Evolutionary conservation across 2,329 filamentous ascomycete genomes (phyloP), one percentile per base, ranked within the genome.

Genomic region (Cladosporium velox): DNA sequence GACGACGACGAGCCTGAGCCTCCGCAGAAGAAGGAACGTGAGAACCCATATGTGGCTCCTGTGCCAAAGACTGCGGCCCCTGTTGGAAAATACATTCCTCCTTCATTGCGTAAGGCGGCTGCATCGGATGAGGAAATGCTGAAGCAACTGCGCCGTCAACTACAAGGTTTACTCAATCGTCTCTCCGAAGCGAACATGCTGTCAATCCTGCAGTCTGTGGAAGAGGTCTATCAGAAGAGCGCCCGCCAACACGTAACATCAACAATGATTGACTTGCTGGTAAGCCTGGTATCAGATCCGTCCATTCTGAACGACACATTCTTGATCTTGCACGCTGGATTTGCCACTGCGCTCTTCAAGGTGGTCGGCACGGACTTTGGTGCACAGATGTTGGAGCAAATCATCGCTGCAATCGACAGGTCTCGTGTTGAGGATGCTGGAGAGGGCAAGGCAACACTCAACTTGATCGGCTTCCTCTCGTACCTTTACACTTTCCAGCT

Each of bases 401-500:
- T 94, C 7, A 90, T 96, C 18, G 86, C 90, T 57, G 86, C 88
- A 10, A 92, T 98, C 74, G 88, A 90, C 68, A 82, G 84, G 21
- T 66, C 70, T 60, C 72, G 72, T 30, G 47, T 35, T 18, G 79
- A 79, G 57, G 66, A 71, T 5, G 32, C 34, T 24, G 73, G 76
- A 5, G 77, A 77, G 35, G 79, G 79, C 49, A 93, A 93, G 75
- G 85, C 89, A 65, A 83, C 86, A 1, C 85, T 89, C 10, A 97
- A 99, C 76, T 78, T 97, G 52, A 85, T 97, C 34, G 91, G 91
- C 1, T 85, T 98, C 34, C 81, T 98, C 15, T 88, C 93, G 0
- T 89, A 97, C 74, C 83, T 98, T 47, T 99, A 98, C 79, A 93
- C 92, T 59, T 96, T 99, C 75, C 91, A 96, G 72, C 88, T 97